phyloP scores from a whole-genome alignment of 805 yeast genomes.

The Kodamaea neixiangensis region DNA sequence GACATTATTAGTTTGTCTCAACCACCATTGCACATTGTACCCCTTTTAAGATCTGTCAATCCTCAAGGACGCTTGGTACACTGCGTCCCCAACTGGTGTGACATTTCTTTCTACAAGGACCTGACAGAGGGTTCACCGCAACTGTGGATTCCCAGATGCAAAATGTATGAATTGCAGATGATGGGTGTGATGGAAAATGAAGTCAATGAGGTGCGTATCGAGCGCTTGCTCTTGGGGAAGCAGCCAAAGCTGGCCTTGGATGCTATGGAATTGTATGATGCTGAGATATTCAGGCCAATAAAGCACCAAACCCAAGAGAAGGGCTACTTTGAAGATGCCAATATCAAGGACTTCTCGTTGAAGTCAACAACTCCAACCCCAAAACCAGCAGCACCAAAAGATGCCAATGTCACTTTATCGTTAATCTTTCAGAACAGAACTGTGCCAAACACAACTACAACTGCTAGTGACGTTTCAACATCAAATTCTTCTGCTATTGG shows the following conservation, averaged over 20 bases:
- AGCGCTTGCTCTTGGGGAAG: conserved; percentile 47
- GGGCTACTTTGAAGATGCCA: conserved; percentile 12
- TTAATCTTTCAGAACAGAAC: conserved; percentile 1
- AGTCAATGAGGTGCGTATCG: conserved; percentile 65
- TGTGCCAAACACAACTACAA: not conserved
- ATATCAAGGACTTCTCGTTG: conserved; percentile 9
- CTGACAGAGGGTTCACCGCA: conserved; percentile 44
- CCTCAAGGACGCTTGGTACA: conserved; percentile 53
- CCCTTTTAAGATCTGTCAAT: conserved; percentile 68
- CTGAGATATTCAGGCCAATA: conserved; percentile 47
- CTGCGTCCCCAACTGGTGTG: conserved; percentile 94
- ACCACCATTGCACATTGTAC: conserved; percentile 91
- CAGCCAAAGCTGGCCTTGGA: conserved; percentile 48
- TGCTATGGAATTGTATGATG: conserved; percentile 71
- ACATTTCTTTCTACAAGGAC: conserved; percentile 86
- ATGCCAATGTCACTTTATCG: conserved; percentile 13
- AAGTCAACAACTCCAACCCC: conserved; percentile 11
- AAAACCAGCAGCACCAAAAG: conserved; percentile 17
- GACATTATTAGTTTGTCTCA: conserved; percentile 87
- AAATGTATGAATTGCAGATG: conserved; percentile 94
- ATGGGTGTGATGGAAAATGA: conserved; percentile 97
- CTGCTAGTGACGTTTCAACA: conserved; percentile 31
- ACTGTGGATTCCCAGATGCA: conserved; percentile 88
- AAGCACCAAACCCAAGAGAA: conserved; percentile 10
- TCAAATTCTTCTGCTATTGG: conserved; percentile 39